A percentile compares a stretch with the other conserved stretches of the same genome.
Conservation (phyloP, 192 early-diverging fungal species). For the Gigaspora rosea region DNA sequence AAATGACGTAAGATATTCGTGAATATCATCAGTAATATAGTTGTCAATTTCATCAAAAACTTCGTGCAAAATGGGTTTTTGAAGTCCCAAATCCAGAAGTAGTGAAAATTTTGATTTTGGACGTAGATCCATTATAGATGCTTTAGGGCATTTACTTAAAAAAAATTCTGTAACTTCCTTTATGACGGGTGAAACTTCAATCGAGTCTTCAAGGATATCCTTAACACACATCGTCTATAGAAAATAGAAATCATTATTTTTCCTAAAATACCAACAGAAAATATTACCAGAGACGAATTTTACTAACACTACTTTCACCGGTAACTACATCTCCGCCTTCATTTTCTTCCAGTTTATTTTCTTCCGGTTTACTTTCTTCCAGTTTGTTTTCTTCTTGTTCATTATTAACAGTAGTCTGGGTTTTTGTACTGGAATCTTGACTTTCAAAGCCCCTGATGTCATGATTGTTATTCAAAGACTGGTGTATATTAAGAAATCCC, state of each 20-base stretch:
- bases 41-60: conserved; percentile 30
- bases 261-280: conserved; percentile 31
- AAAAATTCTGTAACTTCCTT: conserved; percentile 16
- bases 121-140: conserved; percentile 17
- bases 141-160: conserved; percentile 11
- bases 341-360: conserved; percentile 19
- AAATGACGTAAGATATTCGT: conserved; percentile 22
- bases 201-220: conserved; percentile 31
- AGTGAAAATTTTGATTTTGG: conserved; percentile 31
- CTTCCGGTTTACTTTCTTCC: background rate
- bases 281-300: conserved; percentile 31
- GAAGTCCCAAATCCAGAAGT: conserved; percentile 21
- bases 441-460: conserved; percentile 18
- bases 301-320: conserved; percentile 23
- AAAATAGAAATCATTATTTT: conserved; percentile 28
- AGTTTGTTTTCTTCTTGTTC: conserved; percentile 12
- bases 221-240: conserved; percentile 30
- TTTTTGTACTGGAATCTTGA: conserved; percentile 20
- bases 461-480: conserved; percentile 27
- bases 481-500: conserved; percentile 25
- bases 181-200: conserved; percentile 16
- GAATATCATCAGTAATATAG: conserved; percentile 27
- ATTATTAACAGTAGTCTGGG: conserved; percentile 13
- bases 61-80: conserved; percentile 18
- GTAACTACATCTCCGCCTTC: background rate